Evolutionary conservation across 768 basidiomycete species (phyloP), one percentile per base, ranked within the genome.

Genomic region (Rhizopogon roseolus): DNA sequence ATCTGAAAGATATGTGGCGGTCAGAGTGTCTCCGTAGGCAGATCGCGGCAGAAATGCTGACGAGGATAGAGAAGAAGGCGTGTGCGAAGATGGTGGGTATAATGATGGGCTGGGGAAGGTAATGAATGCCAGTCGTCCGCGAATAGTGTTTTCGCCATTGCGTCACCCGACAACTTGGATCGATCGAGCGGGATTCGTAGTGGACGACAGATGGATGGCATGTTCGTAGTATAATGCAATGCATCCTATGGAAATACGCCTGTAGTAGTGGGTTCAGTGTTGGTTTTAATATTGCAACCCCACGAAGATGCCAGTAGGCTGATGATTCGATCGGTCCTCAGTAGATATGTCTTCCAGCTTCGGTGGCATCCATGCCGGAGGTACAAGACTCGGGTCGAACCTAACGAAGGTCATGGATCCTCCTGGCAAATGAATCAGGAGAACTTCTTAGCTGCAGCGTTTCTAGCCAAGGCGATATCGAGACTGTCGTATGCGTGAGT

Each of bases 1-100:
- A 52, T 98, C 86, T 5, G 97, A 97, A 10, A 99, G 79, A 71
- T 95, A 99, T 0, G 92, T 94, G 7, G 95, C 94, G 10, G 84
- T 80, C 61, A 95, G 85, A 1, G 78, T 74, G 58, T 81, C 81
- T 64, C 75, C 83, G 57, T 75, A 79, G 36, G 73, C 74, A 25
- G 79, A 64, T 54, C 71, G 79, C 44, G 79, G 84, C 55, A 88
- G 71, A 59, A 77, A 81, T 6, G 78, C 64, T 7, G 85, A 78
- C 5, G 89, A 88, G 16, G 88, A 85, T 49, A 82, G 76, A 9
- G 86, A 88, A 2, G 89, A 88, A 14, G 90, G 85, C 1, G 85
- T 71, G 63, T 77, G 78, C 16, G 86, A 86, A 7, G 82, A 77
- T 13, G 81, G 75, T 5, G 72, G 70, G 58, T 84, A 76, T 55